A percentile compares a stretch with the other conserved stretches of the same genome.
Conservation (phyloP, 805 yeast genomes). For the Ogataea salicorniae region DNA sequence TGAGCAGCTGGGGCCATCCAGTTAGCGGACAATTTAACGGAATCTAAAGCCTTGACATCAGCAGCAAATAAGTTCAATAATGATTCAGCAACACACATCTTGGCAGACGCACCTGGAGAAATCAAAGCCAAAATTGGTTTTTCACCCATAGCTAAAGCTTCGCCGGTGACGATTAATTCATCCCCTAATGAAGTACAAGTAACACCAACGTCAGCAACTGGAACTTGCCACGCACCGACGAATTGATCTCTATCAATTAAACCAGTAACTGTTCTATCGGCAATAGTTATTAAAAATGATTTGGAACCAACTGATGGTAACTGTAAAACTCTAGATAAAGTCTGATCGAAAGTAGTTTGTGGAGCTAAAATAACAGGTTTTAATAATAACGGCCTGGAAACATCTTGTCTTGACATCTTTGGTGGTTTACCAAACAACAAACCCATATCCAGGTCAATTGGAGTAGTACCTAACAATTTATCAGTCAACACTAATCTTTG, state of each 20-base stretch:
- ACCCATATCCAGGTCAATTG: conserved; percentile 94
- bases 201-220: conserved; percentile 97
- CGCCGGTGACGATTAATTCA: conserved; percentile 72
- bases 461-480: conserved; percentile 68
- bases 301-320: conserved; percentile 95
- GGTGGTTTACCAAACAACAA: conserved; percentile 96
- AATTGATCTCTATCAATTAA: conserved; percentile 95
- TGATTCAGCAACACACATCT: conserved; percentile 94
- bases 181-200: conserved; percentile 87
- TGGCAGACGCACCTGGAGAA: conserved; percentile 85
- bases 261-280: conserved; percentile 97
- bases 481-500: conserved; percentile 80
- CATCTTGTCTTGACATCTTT: conserved; percentile 76
- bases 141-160: conserved; percentile 97
- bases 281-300: conserved; percentile 92
- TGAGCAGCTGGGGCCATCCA: conserved; percentile 99
- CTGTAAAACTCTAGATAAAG: conserved; percentile 75
- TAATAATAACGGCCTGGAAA: conserved; percentile 54
- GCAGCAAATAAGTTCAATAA: conserved; percentile 85
- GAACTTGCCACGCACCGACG: conserved; percentile 99
- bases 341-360: conserved; percentile 47
- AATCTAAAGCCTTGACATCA: conserved; percentile 67
- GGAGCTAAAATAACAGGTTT: conserved; percentile 28
- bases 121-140: conserved; percentile 86
- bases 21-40: conserved; percentile 87